A percentile compares a stretch with the other conserved stretches of the same genome.
phyloP scores from a whole-genome alignment of 257 asterid species.

The Przewalskia tangutica region DNA sequence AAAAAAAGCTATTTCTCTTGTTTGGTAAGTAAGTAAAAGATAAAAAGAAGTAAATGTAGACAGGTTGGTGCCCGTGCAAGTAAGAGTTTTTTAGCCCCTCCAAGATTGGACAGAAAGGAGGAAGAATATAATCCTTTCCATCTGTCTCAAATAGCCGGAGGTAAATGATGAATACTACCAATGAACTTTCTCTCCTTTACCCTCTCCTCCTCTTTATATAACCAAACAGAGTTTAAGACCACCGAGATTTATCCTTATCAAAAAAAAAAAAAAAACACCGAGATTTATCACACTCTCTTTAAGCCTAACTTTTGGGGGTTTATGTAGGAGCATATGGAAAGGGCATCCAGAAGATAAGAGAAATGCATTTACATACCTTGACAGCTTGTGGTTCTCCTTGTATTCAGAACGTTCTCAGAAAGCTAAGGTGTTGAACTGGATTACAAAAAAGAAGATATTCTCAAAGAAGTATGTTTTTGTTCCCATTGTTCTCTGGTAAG shows the following conservation, averaged over 20 bases:
- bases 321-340: slow-evolving; percentile 44
- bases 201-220: not conserved
- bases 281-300: not conserved
- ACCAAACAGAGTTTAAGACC: not conserved
- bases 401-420: slow-evolving; percentile 21
- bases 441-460: slow-evolving; percentile 34
- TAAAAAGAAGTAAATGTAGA: not conserved
- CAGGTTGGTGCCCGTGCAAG: not conserved
- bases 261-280: not conserved
- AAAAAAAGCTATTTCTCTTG: not conserved
- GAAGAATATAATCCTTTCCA: not conserved
- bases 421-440: slow-evolving; percentile 44
- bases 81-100: not conserved
- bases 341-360: slow-evolving; percentile 39
- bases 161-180: not conserved
- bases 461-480: slow-evolving; percentile 47
- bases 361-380: slow-evolving; percentile 31
- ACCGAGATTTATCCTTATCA: not conserved
- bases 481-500: slow-evolving; percentile 70
- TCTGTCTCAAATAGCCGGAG: not conserved
- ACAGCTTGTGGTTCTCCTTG: slow-evolving; percentile 51
- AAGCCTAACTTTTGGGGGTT: not conserved
- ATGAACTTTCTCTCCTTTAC: slow-evolving; percentile 1
- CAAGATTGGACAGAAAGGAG: not conserved
- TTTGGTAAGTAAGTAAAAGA: not conserved